phyloP scores from a whole-genome alignment of 257 asterid genomes.

The Solanum chiquidenum region DNA sequence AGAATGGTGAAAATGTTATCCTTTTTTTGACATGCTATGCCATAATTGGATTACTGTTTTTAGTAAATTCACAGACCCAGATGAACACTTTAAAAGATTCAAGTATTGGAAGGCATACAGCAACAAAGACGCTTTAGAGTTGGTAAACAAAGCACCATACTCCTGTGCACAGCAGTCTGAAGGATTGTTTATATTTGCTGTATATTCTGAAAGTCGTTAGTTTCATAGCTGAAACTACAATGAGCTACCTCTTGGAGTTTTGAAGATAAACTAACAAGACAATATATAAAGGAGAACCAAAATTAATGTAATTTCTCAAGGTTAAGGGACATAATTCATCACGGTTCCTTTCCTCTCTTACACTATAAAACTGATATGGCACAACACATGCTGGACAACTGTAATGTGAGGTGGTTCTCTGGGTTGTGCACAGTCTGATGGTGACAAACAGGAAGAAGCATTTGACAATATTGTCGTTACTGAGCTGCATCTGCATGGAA shows the following conservation, averaged over 20 bases:
- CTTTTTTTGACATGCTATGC: background rate
- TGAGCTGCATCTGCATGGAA: background rate
- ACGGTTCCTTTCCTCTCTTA: background rate
- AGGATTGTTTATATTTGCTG: constrained; percentile 1
- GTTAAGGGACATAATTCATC: background rate
- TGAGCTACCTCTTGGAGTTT: background rate
- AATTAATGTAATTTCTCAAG: background rate
- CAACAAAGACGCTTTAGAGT: background rate
- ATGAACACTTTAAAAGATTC: background rate
- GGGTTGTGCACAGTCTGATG: background rate
- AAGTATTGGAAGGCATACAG: background rate
- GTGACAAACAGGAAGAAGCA: background rate
- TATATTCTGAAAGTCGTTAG: background rate
- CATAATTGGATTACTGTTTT: background rate
- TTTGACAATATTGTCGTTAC: background rate
- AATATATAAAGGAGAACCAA: background rate
- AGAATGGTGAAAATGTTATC: background rate
- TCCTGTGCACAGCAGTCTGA: background rate
- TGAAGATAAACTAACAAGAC: background rate
- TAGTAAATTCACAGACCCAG: background rate
- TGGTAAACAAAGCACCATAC: background rate
- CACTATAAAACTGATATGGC: background rate
- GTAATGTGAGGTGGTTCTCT: background rate
- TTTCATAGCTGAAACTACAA: background rate
- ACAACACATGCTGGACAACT: background rate